Evolutionary conservation across 129 eudicot species (phyloP), one percentile per base, ranked within the genome.

Genomic region (Flaveria ramosissima): DNA sequence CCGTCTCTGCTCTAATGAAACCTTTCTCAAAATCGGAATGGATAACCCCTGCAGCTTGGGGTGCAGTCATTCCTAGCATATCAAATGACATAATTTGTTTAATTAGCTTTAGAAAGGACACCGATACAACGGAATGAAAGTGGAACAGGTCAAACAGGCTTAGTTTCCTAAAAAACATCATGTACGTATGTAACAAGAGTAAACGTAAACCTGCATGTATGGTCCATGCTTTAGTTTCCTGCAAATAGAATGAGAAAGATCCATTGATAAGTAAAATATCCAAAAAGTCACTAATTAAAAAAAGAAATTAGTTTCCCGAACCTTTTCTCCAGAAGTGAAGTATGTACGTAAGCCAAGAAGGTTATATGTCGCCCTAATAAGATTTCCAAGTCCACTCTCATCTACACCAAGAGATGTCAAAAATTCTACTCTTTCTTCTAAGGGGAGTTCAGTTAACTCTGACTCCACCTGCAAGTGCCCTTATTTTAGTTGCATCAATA

Each of bases 21-120:
- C 98, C 98, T 83, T 88, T 93, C 85, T 93, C 98, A 80, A 93
- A 93, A 84, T 93, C 98, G 39, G 98, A 91, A 86, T 93, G 98
- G 71, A 93, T 93, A 71, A 91, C 98, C 20, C 97, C 98, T 79
- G 98, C 98, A 63, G 97, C 98, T 88, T 93, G 96, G 65, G 98
- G 98, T 64, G 98, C 98, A 51, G 98, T 91, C 98, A 93, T 93
- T 78, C 98, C 98, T 93, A 78, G 63, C 64, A 80, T 42, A 77
- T 47, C 53, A 80, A 74, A 82, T 41, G 70, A 59, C 41, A 85
- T 9, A 2, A 72, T 46, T 48, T 79, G 56, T 50, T 51, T 72
- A 53, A 27, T 66, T 66, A 41, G 7, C 70, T 41, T 63, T 30
- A n/a, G 30, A 63, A 63, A 13, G 21, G 42, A 10, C 21, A 14